These are phyloP conservation scores for Penicillium mononematosum DNA, from an alignment of 495 filamentous ascomycete species.

Conservation along the genomic window DNA sequence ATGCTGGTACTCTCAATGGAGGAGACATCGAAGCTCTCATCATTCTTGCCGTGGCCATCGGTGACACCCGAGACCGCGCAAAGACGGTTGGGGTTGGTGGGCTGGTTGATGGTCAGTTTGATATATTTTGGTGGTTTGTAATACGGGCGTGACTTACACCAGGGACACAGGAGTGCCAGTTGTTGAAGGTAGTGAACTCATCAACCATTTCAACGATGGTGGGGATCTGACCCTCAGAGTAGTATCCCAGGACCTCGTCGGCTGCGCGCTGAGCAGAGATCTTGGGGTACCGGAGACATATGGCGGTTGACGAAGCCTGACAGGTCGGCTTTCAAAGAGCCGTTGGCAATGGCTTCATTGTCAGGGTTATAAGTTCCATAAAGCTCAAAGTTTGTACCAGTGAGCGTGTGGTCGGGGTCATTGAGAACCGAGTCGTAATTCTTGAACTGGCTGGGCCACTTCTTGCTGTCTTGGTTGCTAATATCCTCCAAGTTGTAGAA, in stretches of 20 bases:
- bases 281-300: conserved; percentile 28
- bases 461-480: conserved; percentile 34
- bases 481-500: conserved; percentile 43
- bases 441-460: conserved; percentile 40
- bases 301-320: conserved; percentile 53
- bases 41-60: conserved; percentile 50
- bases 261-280: conserved; percentile 36
- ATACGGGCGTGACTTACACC: conserved; percentile 33
- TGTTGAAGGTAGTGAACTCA: conserved; percentile 53
- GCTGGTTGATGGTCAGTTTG: conserved; percentile 29
- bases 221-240: conserved; percentile 49
- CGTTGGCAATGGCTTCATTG: conserved; percentile 39
- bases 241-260: conserved; percentile 52
- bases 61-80: conserved; percentile 46
- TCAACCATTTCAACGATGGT: conserved; percentile 47
- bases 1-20: conserved; percentile 40
- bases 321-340: conserved; percentile 35
- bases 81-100: conserved; percentile 52
- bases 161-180: conserved; percentile 52
- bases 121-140: background rate
- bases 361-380: conserved; percentile 46
- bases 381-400: conserved; percentile 52
- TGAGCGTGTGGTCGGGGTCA: conserved; percentile 52
- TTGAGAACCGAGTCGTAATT: conserved; percentile 48
- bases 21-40: conserved; percentile 40